A percentile compares a stretch with the other conserved stretches of the same genome.
These are phyloP conservation scores for Alternaria atra DNA, from an alignment of 2,329 filamentous ascomycete species.

Conservation along the genomic window DNA sequence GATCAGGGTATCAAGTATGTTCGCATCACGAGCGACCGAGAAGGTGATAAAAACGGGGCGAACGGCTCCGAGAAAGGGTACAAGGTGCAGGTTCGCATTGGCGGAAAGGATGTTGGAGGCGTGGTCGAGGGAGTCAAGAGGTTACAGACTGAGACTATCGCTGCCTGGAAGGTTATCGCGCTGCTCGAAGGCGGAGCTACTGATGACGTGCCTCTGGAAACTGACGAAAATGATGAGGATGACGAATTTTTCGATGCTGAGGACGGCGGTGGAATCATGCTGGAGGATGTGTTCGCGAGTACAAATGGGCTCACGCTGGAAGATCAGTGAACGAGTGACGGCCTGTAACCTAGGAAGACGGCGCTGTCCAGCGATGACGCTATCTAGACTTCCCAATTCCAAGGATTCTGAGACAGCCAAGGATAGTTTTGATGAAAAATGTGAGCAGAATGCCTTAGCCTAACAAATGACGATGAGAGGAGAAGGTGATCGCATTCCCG, in stretches of 20 bases:
- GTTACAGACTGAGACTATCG: conserved; percentile 52
- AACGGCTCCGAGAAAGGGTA: conserved; percentile 23
- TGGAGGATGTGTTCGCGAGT: conserved; percentile 1
- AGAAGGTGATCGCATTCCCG: not conserved
- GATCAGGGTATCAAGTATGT: conserved; percentile 65
- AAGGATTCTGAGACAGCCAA: not conserved
- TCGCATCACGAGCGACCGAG: conserved; percentile 25
- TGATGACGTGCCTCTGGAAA: conserved; percentile 1
- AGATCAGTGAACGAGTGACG: not conserved
- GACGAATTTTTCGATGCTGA: conserved; percentile 31
- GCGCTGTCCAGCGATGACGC: not conserved
- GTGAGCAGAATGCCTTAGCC: not conserved
- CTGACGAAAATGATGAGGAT: conserved; percentile 17
- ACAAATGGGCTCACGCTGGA: not conserved
- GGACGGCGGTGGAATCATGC: conserved; percentile 17
- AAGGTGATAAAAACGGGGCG: not conserved
- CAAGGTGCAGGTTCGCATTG: conserved; percentile 48
- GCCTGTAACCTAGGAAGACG: not conserved
- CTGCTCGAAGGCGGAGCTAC: conserved; percentile 28
- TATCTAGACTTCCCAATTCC: not conserved
- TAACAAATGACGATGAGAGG: not conserved
- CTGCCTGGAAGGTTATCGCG: conserved; percentile 44
- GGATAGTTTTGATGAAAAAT: not conserved
- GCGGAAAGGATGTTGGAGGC: conserved; percentile 42
- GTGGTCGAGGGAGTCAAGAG: conserved; percentile 45